Evolutionary conservation across 495 filamentous ascomycete genomes (phyloP), one percentile per base, ranked within the genome.

Genomic region (Aspergillus nanangensis): DNA sequence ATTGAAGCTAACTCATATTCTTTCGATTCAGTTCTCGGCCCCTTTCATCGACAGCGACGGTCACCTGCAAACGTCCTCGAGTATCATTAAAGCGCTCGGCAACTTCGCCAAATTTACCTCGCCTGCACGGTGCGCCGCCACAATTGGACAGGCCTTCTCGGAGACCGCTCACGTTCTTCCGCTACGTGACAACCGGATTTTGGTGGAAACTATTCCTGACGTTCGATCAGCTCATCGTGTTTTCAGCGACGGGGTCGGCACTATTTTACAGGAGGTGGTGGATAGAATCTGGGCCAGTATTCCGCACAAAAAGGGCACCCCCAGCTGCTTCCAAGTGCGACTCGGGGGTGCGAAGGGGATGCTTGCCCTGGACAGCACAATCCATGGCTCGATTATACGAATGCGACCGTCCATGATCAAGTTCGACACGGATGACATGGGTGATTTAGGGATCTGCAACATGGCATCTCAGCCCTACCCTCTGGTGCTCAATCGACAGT

Each of bases 131-230:
- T 89, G 84, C 44, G 89, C 89, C 0, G 88, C 89, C 0, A 71
- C 88, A 23, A 90, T 93, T 27, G 89, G 89, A 1, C 89, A 93
- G 54, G 82, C 86, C 0, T 93, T 93, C 41, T 86, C 87, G 0
- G 85, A 93, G 46, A 93, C 89, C 0, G 73, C 66, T 1, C 66
- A 62, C 24, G 66, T 82, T 0, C 67, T 78, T 20, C 19, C 45
- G 9, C 10, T 63, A 5, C 33, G 38, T 0, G 51, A 70, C 5
- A 31, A 58, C 36, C 11, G 42, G 22, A 49, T 53, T 13, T 19
- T 14, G 14, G 39, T 59, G 0, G 23, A 3, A 5, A 34, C 41
- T 5, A 75, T 81, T 0, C 48, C 43, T 0, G 83, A 75, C 40
- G 58, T 80, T 11, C 49, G 66, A 47, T 45, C 35, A 3, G 48